phyloP scores from a whole-genome alignment of 345 rosid genomes.

The Citrus australasica region DNA sequence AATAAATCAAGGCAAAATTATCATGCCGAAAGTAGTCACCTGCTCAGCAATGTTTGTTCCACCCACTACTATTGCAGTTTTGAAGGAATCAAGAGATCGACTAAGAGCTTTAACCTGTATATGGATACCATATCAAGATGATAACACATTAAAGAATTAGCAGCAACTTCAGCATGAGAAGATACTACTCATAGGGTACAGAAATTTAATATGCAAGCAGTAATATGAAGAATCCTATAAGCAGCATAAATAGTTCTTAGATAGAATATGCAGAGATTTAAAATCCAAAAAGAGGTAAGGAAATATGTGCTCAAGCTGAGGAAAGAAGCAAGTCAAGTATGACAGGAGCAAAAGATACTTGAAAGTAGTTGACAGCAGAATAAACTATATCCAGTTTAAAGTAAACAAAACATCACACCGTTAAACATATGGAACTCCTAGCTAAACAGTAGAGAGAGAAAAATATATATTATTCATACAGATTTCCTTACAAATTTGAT shows the following conservation, averaged over 20 bases:
- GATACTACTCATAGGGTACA: not conserved
- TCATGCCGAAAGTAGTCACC: slow-evolving; percentile 14
- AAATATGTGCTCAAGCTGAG: not conserved
- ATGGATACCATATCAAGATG: slow-evolving; percentile 5
- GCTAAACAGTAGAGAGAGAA: not conserved
- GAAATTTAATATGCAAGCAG: not conserved
- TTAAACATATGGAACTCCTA: not conserved
- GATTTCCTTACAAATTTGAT: not conserved
- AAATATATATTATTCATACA: not conserved
- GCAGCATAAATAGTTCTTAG: not conserved
- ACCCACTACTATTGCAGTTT: slow-evolving; percentile 38
- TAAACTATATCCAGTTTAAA: not conserved
- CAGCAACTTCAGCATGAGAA: not conserved
- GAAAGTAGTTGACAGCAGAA: not conserved
- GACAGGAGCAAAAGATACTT: not conserved
- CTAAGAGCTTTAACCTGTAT: slow-evolving; percentile 37
- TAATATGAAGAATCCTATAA: not conserved
- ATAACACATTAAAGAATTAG: not conserved
- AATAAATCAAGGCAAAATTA: not conserved
- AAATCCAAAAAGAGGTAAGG: not conserved
- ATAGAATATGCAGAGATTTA: not conserved
- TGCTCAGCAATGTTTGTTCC: slow-evolving; percentile 41
- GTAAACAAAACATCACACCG: not conserved
- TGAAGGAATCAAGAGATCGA: slow-evolving; percentile 36
- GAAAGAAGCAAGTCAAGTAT: not conserved